A percentile compares a stretch with the other conserved stretches of the same genome.
phyloP scores from a whole-genome alignment of 1,139 yeast genomes.

The Pichia sp. region DNA sequence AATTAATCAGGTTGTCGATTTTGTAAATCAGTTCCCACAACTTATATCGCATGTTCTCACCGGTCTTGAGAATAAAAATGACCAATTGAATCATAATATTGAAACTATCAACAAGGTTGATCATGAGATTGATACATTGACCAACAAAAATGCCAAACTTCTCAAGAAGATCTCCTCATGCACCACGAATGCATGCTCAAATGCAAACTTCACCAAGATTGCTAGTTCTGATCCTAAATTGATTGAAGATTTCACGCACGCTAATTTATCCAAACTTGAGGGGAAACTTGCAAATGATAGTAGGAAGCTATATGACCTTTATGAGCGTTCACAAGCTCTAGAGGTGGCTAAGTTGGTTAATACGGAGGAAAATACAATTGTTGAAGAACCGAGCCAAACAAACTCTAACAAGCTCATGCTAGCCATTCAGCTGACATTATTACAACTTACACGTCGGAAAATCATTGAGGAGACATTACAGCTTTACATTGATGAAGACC shows the following conservation, averaged over 20 bases:
- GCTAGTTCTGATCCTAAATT: conserved; percentile 1
- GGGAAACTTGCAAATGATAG: conserved; percentile 9
- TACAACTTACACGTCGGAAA: conserved; percentile 46
- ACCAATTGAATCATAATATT: conserved; percentile 26
- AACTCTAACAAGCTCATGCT: conserved; percentile 17
- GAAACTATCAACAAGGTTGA: conserved; percentile 19
- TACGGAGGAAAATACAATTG: conserved; percentile 15
- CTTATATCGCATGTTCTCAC: conserved; percentile 16
- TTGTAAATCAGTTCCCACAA: conserved; percentile 3
- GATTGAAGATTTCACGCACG: background rate
- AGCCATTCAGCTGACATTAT: conserved; percentile 41
- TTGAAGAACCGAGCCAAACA: background rate
- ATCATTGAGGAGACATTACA: conserved; percentile 26
- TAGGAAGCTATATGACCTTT: conserved; percentile 16
- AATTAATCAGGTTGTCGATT: conserved; percentile 4
- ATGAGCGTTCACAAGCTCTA: conserved; percentile 29
- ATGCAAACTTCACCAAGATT: conserved; percentile 1
- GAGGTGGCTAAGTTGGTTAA: conserved; percentile 29
- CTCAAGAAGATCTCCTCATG: conserved; percentile 10
- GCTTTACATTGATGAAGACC: conserved; percentile 6
- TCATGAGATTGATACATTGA: conserved; percentile 16
- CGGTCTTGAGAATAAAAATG: conserved; percentile 33
- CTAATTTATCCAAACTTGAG: background rate
- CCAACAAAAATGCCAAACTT: conserved; percentile 14
- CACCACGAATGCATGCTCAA: conserved; percentile 1